Conservation (phyloP, 345 rosid genomes). For the Syzygium oleosum region DNA sequence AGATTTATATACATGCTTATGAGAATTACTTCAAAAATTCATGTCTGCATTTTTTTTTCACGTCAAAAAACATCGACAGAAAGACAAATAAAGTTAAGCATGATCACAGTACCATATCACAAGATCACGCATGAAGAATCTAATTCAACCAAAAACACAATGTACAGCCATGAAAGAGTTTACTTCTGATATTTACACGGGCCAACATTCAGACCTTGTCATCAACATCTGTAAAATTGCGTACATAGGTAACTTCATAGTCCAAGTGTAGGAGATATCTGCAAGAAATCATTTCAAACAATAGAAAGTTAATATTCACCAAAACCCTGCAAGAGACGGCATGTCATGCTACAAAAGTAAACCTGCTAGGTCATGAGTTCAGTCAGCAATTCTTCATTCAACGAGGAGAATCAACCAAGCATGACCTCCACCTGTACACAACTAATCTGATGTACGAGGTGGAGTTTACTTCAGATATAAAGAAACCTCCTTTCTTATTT, state of each 20-base stretch:
- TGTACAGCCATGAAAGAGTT: neutral
- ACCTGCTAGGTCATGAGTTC: neutral
- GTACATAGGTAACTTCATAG: conserved; percentile 63
- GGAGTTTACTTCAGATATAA: neutral
- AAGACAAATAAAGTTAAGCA: neutral
- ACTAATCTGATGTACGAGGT: neutral
- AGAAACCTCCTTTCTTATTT: neutral
- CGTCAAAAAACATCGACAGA: neutral
- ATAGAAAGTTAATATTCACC: neutral
- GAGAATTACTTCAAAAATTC: neutral
- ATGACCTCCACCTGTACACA: neutral
- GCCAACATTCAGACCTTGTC: conserved; percentile 44
- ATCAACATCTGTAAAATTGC: conserved; percentile 92
- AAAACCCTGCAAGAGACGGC: neutral
- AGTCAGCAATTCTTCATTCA: neutral
- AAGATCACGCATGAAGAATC: neutral
- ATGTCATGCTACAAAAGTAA: neutral
- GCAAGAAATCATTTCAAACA: conserved; percentile 13
- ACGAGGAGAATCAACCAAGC: neutral
- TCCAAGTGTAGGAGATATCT: conserved; percentile 64
- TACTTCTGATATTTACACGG: neutral
- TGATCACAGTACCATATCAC: neutral
- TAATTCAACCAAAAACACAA: neutral
- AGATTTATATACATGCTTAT: neutral
- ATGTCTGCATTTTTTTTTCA: neutral